Base-by-base conservation (phyloP, 1,139 yeast genomes). In the Blastobotrys malaysiensis region DNA sequence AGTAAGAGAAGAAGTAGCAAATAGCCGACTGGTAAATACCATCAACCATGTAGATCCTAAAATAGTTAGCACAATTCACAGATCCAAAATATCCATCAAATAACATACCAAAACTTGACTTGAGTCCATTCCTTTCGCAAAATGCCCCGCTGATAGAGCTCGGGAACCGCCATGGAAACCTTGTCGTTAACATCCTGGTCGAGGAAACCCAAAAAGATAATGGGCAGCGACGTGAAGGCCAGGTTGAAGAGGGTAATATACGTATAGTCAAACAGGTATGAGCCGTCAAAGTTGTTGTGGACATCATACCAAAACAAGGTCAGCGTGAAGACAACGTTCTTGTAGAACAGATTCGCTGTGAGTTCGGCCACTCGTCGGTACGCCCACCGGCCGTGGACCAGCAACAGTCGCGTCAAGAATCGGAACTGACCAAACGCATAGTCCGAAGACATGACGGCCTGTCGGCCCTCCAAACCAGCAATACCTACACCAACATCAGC, bases 401-500 rank as follows among this genome's bases (percentile, higher is more conserved):
- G 73, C 52, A 93, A 73, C 61, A 93, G 76, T 63, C 91, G 79
- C 0, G 89, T 80, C 67, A 93, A 71, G 67, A 80, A 93, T 66
- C 98, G 77, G 74, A 93, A 93, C 70, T 93, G 98, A 13, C 97
- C 99, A 69, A 93, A 76, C 1, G 97, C 98, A 72, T 90, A 93
- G 75, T 93, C 99, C 0, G 97, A 87, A 7, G 96, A 86, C 99
- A 93, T 93, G 9, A 85, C 98, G 13, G 99, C 99, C 70, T 91
- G 98, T 50, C 98, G 78, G 62, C 99, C 99, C 76, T 93, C 99
- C 73, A 89, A 96, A 69, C 99, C 99, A 49, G 97, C 96, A 64
- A 93, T 93, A 72, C 99, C 99, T 50, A 93, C 95, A 63, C 99
- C 99, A 36, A 93, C 95, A 72, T 93, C 95, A 1, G 99, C 99